Base-by-base conservation (phyloP, 306 rosid genomes). In the Cucurbita argyrosperma region DNA sequence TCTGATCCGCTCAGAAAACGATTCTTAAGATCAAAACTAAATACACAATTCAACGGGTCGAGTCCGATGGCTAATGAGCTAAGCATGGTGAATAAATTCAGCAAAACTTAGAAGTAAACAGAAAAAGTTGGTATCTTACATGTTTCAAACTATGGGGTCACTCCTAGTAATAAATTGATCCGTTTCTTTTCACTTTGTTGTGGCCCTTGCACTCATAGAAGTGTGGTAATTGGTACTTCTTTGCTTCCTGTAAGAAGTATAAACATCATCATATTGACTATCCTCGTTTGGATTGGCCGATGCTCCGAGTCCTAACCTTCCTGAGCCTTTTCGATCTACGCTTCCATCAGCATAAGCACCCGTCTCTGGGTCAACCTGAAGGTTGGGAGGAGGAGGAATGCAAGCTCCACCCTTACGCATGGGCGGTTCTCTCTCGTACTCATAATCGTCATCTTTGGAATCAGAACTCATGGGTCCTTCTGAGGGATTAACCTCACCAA, bases 261-360 rank as follows among this genome's bases (percentile, higher is more conserved):
- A 94, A 74, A 91, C 99, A 77, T 94, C 97, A 74, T 94, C 99
- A 56, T 94, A 94, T 65, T 94, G 97, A 81, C 95, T 94, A 35
- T 81, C 90, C 81, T 91, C 97, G 46, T 88, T 94, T 38, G 96
- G 97, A 73, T 94, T 84, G 14, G 95, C 85, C 1, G 94, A 80
- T 64, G 99, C 97, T 8, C 96, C 97, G 4, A 91, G 95, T 64
- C 99, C 97, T 75, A 91, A 79, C 84, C 99, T 87, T 40, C 96
- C 97, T 0, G 90, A 85, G 67, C 96, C 96, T 76, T 89, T 94
- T 46, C 86, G 82, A 38, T 89, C 96, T 26, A 91, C 96, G 77
- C 85, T 91, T 74, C 97, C 99, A 40, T 91, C 99, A 0, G 92
- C 87, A 60, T 87, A 91, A 54, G 92, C 58, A 76, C 99, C 97